A percentile compares a stretch with the other conserved stretches of the same genome.
phyloP scores from a whole-genome alignment of 352 stramenopile species.

The Lagenidium giganteum region DNA sequence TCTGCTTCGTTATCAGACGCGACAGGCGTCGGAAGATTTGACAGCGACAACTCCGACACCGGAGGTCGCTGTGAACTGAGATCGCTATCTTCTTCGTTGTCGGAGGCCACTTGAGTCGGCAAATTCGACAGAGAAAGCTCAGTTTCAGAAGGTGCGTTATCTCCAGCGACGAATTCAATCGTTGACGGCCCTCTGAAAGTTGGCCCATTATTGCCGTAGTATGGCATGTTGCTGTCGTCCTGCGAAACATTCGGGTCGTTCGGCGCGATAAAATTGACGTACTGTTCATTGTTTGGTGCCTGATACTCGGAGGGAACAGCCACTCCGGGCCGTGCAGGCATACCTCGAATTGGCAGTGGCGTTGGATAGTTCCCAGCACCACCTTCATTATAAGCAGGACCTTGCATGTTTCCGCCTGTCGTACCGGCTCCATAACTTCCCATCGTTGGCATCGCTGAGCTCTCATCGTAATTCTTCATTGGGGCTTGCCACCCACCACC shows the following conservation, averaged over 20 bases:
- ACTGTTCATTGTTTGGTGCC: conserved; percentile 1
- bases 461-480: too few species aligned
- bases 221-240: conserved; percentile 40
- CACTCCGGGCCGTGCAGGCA: neutral
- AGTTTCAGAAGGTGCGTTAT: conserved; percentile 3
- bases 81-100: conserved; percentile 47
- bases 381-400: too few species aligned
- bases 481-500: too few species aligned
- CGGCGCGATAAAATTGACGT: conserved; percentile 39
- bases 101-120: conserved; percentile 41
- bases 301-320: neutral
- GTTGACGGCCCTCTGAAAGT: conserved; percentile 44
- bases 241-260: conserved; percentile 46
- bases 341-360: conserved; percentile 6
- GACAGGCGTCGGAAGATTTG: too few species aligned
- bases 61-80: conserved; percentile 64
- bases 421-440: too few species aligned
- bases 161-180: conserved; percentile 40
- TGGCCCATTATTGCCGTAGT: conserved; percentile 60
- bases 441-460: too few species aligned
- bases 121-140: conserved; percentile 9
- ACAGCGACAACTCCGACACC: too few species aligned
- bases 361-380: conserved; percentile 18
- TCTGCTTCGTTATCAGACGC: too few species aligned
- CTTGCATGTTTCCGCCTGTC: too few species aligned